Conservation (phyloP, 2,329 filamentous ascomycete genomes). For the Trichophyton equinum region DNA sequence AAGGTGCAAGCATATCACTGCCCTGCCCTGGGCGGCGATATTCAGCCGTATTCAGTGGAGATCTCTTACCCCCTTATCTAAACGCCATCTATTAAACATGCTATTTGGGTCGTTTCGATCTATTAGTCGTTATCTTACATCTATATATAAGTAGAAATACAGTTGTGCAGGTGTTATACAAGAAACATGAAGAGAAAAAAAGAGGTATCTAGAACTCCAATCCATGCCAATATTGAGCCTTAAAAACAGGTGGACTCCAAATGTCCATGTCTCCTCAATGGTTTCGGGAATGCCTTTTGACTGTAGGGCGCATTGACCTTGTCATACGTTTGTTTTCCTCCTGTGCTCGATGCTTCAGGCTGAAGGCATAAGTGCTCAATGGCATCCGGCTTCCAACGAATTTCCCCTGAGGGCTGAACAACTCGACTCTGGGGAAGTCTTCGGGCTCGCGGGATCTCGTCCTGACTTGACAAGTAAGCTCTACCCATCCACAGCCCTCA, state of each 20-base stretch:
- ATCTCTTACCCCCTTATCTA: neutral
- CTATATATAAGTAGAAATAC: neutral
- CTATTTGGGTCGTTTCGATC: neutral
- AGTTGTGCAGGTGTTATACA: neutral
- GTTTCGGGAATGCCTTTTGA: neutral
- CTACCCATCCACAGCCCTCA: conserved; percentile 88
- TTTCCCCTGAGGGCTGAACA: conserved; percentile 66
- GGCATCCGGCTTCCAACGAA: conserved; percentile 12
- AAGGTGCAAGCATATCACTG: neutral
- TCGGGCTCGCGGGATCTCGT: conserved; percentile 30
- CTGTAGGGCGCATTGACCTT: neutral
- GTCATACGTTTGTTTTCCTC: neutral
- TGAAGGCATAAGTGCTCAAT: conserved; percentile 7
- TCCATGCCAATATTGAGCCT: neutral
- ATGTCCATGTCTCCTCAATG: neutral
- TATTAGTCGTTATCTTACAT: neutral
- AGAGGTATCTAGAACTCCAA: neutral
- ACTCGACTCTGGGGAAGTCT: conserved; percentile 61
- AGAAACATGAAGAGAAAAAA: too few species aligned
- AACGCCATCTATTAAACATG: neutral
- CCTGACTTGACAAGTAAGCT: conserved; percentile 71
- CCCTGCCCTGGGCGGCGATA: neutral
- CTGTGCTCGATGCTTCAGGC: neutral
- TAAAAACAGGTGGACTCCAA: neutral
- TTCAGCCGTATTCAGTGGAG: neutral